Evolutionary conservation across 768 basidiomycete genomes (phyloP), one percentile per base, ranked within the genome.

Genomic region (Lyophyllum shimeji): DNA sequence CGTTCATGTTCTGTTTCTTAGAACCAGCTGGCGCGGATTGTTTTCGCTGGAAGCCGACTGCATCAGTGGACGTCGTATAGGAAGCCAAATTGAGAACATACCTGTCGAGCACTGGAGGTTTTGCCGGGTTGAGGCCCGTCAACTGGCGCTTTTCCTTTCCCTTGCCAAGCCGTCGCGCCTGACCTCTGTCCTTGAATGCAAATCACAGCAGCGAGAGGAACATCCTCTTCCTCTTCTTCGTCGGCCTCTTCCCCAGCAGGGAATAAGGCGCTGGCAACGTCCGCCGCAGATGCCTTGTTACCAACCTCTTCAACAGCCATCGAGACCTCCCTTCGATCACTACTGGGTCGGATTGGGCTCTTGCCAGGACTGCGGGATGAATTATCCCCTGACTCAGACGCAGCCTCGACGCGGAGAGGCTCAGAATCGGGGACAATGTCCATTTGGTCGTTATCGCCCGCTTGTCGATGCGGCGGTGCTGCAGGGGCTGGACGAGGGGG

Each of bases 371-470:
- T 57, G 6, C 31, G 43, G n/a, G 1, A 15, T 20, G 43, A 13
- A 20, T 2, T 53, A 6, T 34, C n/a, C 2, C 21, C 31, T 48
- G 20, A 31, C 11, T 46, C 42, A 18, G 45, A 25, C 17, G 21
- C 13, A 21, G 12, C 25, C 15, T 66, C 71, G 20, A 71, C 75
- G 25, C 72, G 73, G 18, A 70, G 65, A 46, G 82, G 80, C 58
- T 87, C 86, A 2, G 86, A 88, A 63, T 88, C 87, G 2, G 86
- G 85, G 15, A 89, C 74, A 49, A 86, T 53, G 29, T 82, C 83
- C 60, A 78, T 72, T 4, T 60, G 50, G 59, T 76, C 76, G 39
- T 63, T 56, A 39, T 50, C 50, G 25, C 45, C 48, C 9, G 50
- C 44, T n/a, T 20, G 52, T 42, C 55, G 56, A 42, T 40, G 51